Conservation (phyloP, 2,329 filamentous ascomycete species). For the Xylariaceae sp. region DNA sequence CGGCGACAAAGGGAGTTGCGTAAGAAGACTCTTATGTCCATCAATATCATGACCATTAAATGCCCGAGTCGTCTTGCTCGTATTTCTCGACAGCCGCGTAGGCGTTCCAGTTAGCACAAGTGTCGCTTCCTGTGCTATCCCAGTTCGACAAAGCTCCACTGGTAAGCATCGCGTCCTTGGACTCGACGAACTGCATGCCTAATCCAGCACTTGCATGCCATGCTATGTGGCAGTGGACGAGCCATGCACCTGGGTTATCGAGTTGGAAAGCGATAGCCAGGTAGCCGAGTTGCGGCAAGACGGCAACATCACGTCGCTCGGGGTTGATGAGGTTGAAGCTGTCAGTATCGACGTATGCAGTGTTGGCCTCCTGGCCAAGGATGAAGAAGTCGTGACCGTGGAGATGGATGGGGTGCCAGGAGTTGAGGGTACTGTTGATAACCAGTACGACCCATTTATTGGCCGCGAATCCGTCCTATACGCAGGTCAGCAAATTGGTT, state of each 20-base stretch:
- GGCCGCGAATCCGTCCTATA: conserved; percentile 24
- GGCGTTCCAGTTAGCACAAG: background rate
- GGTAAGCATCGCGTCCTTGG: background rate
- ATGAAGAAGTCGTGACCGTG: conserved; percentile 45
- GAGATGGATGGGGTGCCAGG: conserved; percentile 37
- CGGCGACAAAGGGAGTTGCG: no score
- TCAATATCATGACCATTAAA: background rate
- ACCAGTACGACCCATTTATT: conserved; percentile 35
- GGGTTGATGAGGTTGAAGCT: conserved; percentile 41
- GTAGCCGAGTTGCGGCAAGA: conserved; percentile 43
- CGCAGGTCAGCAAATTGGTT: conserved; percentile 26
- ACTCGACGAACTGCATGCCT: background rate
- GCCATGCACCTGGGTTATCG: conserved; percentile 52
- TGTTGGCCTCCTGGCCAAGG: conserved; percentile 32
- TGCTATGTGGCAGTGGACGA: conserved; percentile 29
- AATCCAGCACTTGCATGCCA: background rate
- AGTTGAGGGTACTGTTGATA: conserved; percentile 29
- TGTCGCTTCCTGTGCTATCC: background rate
- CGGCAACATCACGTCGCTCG: conserved; percentile 46
- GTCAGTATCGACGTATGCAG: conserved; percentile 27
- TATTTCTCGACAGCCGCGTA: background rate
- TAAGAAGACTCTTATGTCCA: background rate
- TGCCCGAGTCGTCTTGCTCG: background rate
- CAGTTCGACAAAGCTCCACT: background rate
- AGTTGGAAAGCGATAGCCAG: conserved; percentile 48